These are phyloP conservation scores for Isoetes taiwanensis DNA, from an alignment of 75 land plant species.

Conservation along the genomic window DNA sequence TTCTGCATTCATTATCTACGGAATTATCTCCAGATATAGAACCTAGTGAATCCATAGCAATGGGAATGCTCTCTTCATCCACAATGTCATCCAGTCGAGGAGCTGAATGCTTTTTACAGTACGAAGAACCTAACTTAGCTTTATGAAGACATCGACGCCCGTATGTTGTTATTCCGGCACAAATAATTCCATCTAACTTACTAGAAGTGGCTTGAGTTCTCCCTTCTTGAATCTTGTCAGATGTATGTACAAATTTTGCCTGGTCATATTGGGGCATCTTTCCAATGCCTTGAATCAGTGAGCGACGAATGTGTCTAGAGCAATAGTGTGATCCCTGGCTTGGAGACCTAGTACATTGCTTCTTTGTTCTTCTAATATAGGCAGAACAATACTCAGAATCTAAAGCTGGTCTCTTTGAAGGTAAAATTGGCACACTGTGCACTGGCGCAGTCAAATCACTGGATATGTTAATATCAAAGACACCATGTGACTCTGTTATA, in stretches of 20 bases:
- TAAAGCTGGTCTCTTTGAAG: not conserved
- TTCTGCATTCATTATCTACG: not conserved
- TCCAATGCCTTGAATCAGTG: not conserved
- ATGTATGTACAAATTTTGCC: too few species aligned
- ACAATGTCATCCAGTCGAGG: not conserved
- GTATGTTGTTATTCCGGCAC: not conserved
- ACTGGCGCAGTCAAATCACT: not conserved
- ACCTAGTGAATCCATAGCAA: not conserved
- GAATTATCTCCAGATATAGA: not conserved
- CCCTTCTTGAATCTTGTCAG: too few species aligned
- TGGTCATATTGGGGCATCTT: not conserved
- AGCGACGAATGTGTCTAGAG: not conserved
- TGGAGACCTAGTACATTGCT: conserved; percentile 1
- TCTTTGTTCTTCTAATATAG: not conserved
- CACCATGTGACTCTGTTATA: not conserved
- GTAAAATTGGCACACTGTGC: not conserved
- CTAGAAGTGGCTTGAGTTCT: too few species aligned
- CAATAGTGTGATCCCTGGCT: conserved; percentile 1
- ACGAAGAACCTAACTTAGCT: not conserved
- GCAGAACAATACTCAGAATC: not conserved
- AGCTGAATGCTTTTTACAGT: not conserved
- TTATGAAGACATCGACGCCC: not conserved
- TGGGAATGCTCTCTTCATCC: not conserved
- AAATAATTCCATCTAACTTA: too few species aligned
- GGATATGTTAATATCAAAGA: too few species aligned